Evolutionary conservation across 352 stramenopile species (phyloP).

Genomic region (Phytophthora aleatoria): DNA sequence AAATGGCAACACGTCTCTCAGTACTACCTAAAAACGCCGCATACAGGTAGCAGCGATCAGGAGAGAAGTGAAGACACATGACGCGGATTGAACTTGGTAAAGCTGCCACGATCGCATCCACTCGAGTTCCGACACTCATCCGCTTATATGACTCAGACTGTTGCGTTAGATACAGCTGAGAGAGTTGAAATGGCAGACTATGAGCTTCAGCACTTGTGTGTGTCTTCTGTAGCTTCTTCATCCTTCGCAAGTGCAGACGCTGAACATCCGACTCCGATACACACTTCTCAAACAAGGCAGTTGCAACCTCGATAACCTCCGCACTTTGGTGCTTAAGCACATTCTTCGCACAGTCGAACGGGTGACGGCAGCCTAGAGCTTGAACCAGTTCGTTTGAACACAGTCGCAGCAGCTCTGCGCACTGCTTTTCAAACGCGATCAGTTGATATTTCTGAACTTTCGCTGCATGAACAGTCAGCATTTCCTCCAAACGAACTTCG

Average conservation of each 20-base stretch:
- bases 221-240: constrained; percentile 36
- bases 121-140: constrained; percentile 45
- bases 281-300: constrained; percentile 41
- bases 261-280: constrained; percentile 44
- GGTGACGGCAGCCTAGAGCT: constrained; percentile 48
- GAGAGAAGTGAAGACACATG: constrained; percentile 70
- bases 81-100: constrained; percentile 49
- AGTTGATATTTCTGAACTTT: constrained; percentile 45
- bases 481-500: constrained; percentile 29
- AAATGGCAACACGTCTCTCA: constrained; percentile 51
- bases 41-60: constrained; percentile 71
- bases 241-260: constrained; percentile 54
- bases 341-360: constrained; percentile 53
- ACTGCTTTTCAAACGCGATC: constrained; percentile 55
- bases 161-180: constrained; percentile 64
- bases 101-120: constrained; percentile 47
- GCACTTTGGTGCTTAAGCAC: constrained; percentile 73
- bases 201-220: constrained; percentile 51
- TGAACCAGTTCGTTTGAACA: constrained; percentile 69
- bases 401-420: constrained; percentile 37
- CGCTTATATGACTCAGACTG: constrained; percentile 70
- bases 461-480: constrained; percentile 23
- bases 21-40: constrained; percentile 40
- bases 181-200: constrained; percentile 72
- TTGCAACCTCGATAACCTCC: constrained; percentile 43